These are phyloP conservation scores for Podila minutissima DNA, from an alignment of 192 early-diverging fungal genomes.

Conservation along the genomic window DNA sequence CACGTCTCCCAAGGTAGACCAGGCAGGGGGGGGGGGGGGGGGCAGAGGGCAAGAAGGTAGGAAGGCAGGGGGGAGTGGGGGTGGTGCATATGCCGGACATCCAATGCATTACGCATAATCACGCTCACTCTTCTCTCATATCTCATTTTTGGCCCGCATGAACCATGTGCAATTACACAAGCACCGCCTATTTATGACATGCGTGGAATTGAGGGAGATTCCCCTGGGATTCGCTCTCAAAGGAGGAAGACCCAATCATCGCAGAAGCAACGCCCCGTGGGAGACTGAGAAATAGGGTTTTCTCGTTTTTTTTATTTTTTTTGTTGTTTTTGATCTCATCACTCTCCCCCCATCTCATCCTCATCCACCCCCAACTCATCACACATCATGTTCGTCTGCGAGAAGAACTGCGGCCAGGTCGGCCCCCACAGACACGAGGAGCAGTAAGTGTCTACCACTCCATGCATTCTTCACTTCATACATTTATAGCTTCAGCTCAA, in stretches of 20 bases:
- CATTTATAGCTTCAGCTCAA: background rate
- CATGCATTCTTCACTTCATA: background rate
- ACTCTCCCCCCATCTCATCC: background rate
- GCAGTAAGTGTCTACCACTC: conserved; percentile 25
- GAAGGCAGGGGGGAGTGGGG: background rate
- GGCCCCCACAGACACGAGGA: conserved; percentile 50
- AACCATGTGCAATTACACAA: no score
- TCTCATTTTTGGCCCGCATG: no score
- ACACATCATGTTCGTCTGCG: conserved; percentile 17
- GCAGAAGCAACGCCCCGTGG: conserved; percentile 1
- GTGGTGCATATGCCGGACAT: no score
- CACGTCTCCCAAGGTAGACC: no score
- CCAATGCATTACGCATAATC: no score
- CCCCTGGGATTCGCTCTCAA: background rate
- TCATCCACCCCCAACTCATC: background rate
- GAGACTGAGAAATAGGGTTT: background rate
- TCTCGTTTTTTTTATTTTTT: background rate
- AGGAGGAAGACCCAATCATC: background rate
- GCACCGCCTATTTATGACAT: no score
- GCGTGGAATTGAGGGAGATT: no score
- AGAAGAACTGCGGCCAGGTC: conserved; percentile 38
- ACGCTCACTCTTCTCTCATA: background rate
- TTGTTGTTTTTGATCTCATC: conserved; percentile 8
- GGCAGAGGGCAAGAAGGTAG: background rate
- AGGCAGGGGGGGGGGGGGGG: no score